Conservation (phyloP, 495 filamentous ascomycete species). For the Pseudomonodictys pantanalensis region DNA sequence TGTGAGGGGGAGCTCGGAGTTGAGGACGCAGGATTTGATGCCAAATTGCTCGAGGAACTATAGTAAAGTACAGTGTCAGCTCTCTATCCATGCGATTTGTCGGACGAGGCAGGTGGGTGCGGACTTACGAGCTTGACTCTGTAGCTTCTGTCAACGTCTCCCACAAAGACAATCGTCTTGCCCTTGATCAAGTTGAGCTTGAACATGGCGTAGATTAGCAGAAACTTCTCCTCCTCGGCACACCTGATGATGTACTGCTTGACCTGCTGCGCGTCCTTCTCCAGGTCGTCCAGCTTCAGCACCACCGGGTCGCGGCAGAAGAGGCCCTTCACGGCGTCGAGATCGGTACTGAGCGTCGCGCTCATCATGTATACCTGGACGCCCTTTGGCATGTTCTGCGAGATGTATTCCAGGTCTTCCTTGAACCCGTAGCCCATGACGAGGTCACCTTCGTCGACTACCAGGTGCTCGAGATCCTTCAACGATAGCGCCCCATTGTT, state of each 20-base stretch:
- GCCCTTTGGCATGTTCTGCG: slow-evolving; percentile 73
- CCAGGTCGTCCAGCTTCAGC: slow-evolving; percentile 71
- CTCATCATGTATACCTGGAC: slow-evolving; percentile 91
- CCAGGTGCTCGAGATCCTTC: slow-evolving; percentile 68
- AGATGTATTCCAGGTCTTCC: slow-evolving; percentile 75
- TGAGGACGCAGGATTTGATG: slow-evolving; percentile 88
- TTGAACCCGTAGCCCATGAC: slow-evolving; percentile 94
- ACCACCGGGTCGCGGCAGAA: slow-evolving; percentile 81
- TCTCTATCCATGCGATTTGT: too few species aligned
- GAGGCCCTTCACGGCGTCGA: slow-evolving; percentile 77
- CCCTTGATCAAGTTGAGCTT: slow-evolving; percentile 93
- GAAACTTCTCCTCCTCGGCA: slow-evolving; percentile 94
- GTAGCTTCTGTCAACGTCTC: slow-evolving; percentile 90
- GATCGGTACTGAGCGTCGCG: slow-evolving; percentile 82
- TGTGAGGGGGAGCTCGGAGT: slow-evolving; percentile 91
- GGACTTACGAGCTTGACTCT: slow-evolving; percentile 87
- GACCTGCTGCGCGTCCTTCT: slow-evolving; percentile 68
- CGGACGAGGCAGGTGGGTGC: too few species aligned
- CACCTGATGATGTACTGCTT: slow-evolving; percentile 88
- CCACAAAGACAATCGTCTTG: slow-evolving; percentile 91
- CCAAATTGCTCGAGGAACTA: slow-evolving; percentile 98
- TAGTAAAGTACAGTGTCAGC: too few species aligned
- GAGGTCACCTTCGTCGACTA: slow-evolving; percentile 93
- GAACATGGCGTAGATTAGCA: slow-evolving; percentile 89
- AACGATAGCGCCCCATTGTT: slow-evolving; percentile 67